Evolutionary conservation across 2,329 filamentous ascomycete genomes (phyloP).

Genomic region (Aspergillus sp.): DNA sequence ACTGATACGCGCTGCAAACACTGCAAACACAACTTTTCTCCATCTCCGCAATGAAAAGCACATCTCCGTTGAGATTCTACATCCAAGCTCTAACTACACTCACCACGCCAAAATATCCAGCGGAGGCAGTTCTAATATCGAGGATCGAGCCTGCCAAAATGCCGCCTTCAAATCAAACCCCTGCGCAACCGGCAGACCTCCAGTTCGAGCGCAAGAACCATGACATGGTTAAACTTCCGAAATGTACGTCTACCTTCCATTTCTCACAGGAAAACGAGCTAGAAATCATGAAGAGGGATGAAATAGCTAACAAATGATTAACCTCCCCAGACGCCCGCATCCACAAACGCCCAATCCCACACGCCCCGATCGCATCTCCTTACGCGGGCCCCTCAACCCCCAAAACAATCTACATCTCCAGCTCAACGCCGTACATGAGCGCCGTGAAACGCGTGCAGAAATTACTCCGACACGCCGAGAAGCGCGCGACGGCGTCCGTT

Average conservation of each 20-base stretch:
- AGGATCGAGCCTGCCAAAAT: not conserved
- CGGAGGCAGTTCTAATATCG: no score
- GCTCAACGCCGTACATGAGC: slow-evolving; percentile 57
- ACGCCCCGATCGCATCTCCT: slow-evolving; percentile 54
- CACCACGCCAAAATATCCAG: not conserved
- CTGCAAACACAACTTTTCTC: slow-evolving; percentile 2
- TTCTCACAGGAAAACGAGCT: not conserved
- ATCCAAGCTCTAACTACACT: not conserved
- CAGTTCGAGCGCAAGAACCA: slow-evolving; percentile 42
- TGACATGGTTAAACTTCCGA: slow-evolving; percentile 35
- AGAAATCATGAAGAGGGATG: not conserved
- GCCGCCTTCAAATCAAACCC: not conserved
- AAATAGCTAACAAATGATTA: not conserved
- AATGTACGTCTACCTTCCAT: slow-evolving; percentile 24
- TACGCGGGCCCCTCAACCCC: slow-evolving; percentile 49
- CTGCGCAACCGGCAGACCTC: slow-evolving; percentile 14
- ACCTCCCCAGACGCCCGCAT: slow-evolving; percentile 45
- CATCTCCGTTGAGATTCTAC: not conserved
- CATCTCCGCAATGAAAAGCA: not conserved
- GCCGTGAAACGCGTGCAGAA: slow-evolving; percentile 60
- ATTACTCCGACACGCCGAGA: slow-evolving; percentile 53
- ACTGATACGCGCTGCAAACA: slow-evolving; percentile 5
- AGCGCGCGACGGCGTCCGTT: slow-evolving; percentile 48
- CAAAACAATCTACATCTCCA: slow-evolving; percentile 59
- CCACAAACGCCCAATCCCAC: slow-evolving; percentile 59